Conservation (phyloP, 2,329 filamentous ascomycete genomes). For the Sporothrix inflata region DNA sequence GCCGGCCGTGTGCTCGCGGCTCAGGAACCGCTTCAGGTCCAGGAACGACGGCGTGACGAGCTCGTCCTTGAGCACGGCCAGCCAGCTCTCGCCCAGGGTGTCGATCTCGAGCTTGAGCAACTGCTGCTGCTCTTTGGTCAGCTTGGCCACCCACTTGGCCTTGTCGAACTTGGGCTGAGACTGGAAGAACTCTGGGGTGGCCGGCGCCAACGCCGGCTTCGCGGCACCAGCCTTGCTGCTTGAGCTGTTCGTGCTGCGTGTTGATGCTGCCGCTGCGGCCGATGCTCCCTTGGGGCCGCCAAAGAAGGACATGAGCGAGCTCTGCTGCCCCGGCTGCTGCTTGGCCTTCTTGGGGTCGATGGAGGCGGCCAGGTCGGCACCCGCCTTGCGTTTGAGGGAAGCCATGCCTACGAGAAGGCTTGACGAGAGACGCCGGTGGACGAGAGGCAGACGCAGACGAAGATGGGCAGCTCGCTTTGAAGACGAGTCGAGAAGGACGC, state of each 20-base stretch:
- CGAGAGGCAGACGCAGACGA: background rate
- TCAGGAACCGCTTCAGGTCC: slow-evolving; percentile 83
- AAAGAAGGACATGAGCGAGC: slow-evolving; percentile 90
- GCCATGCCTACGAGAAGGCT: slow-evolving; percentile 46
- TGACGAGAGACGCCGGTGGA: background rate
- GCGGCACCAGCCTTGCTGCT: slow-evolving; percentile 32
- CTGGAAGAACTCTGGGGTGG: background rate
- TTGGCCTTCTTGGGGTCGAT: slow-evolving; percentile 72
- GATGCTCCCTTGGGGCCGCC: slow-evolving; percentile 57
- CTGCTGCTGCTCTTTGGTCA: slow-evolving; percentile 79
- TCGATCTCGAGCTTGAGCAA: slow-evolving; percentile 88
- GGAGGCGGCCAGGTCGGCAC: slow-evolving; percentile 44
- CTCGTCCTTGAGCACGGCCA: slow-evolving; percentile 86
- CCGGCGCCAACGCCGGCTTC: slow-evolving; percentile 32
- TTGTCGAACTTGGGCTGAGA: slow-evolving; percentile 74
- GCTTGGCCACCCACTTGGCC: slow-evolving; percentile 79
- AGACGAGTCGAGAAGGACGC: background rate
- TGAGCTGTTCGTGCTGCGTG: background rate
- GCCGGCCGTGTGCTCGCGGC: slow-evolving; percentile 71
- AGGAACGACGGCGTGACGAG: slow-evolving; percentile 79
- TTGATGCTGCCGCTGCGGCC: background rate
- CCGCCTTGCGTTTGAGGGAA: slow-evolving; percentile 69
- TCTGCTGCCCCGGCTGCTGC: slow-evolving; percentile 51
- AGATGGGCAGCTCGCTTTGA: background rate
- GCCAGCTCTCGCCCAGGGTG: slow-evolving; percentile 88